Evolutionary conservation across 2,329 filamentous ascomycete species (phyloP).

Genomic region (Xylaria sp.): DNA sequence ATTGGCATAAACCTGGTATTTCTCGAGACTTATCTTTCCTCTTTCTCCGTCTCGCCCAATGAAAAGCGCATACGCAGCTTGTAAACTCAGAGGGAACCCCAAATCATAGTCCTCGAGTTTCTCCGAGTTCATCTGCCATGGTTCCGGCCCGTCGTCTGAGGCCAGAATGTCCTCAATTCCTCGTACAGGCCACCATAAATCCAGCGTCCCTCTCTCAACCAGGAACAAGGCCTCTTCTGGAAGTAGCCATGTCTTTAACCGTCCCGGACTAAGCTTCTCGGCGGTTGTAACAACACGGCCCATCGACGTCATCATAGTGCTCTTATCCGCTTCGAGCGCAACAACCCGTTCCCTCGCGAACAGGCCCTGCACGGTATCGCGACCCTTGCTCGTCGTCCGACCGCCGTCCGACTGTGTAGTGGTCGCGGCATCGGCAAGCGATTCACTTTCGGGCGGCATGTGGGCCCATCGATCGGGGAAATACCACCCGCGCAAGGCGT

Average conservation of each 20-base stretch:
- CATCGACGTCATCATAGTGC: constrained; percentile 79
- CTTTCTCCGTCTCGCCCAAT: constrained; percentile 74
- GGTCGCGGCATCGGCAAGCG: constrained; percentile 37
- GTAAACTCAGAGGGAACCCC: constrained; percentile 86
- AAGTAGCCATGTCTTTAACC: constrained; percentile 80
- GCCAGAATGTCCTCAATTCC: constrained; percentile 60
- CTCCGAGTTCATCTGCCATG: constrained; percentile 41
- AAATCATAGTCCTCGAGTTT: constrained; percentile 62
- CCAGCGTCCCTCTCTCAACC: constrained; percentile 86
- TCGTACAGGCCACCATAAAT: constrained; percentile 82
- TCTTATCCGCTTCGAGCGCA: constrained; percentile 75
- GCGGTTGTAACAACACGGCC: constrained; percentile 70
- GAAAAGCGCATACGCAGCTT: constrained; percentile 88
- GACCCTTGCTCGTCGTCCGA: constrained; percentile 41
- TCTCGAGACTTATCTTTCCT: constrained; percentile 75
- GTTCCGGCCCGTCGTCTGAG: constrained; percentile 44
- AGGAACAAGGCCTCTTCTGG: constrained; percentile 93
- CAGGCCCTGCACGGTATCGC: constrained; percentile 50
- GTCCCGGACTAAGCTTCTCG: constrained; percentile 65
- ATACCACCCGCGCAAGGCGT: constrained; percentile 77
- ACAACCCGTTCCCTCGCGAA: constrained; percentile 66
- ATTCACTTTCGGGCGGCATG: constrained; percentile 36
- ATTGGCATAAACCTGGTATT: constrained; percentile 88
- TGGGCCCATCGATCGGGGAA: constrained; percentile 70
- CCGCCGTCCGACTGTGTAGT: constrained; percentile 31